Conservation (phyloP, 2,329 filamentous ascomycete genomes). For the Hypoxylon rubiginosum region DNA sequence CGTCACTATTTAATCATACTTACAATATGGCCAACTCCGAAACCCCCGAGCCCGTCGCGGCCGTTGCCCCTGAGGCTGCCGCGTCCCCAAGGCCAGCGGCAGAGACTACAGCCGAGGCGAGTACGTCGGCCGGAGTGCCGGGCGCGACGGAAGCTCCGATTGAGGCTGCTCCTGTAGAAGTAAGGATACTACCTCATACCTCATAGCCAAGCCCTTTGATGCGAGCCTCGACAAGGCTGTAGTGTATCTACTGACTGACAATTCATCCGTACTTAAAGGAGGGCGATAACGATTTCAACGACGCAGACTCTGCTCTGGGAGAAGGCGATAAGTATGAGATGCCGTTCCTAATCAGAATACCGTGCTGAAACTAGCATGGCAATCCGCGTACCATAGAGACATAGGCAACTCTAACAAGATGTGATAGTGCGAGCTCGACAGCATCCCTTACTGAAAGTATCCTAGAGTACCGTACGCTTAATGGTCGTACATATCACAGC, state of each 20-base stretch:
- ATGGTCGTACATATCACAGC: constrained; percentile 44
- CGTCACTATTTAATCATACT: constrained; percentile 3
- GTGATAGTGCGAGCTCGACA: constrained; percentile 40
- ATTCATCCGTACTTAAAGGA: constrained; percentile 6
- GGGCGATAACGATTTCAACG: constrained; percentile 21
- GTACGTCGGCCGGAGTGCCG: constrained; percentile 12
- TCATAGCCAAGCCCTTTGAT: background rate
- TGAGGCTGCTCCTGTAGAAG: constrained; percentile 25
- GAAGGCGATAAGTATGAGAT: constrained; percentile 36
- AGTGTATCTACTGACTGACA: constrained; percentile 18
- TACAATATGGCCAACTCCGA: constrained; percentile 27
- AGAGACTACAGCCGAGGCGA: background rate
- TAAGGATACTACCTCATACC: no score
- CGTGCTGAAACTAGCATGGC: background rate
- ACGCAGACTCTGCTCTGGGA: constrained; percentile 40
- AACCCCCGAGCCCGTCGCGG: constrained; percentile 5
- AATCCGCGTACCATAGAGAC: background rate
- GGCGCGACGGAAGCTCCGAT: constrained; percentile 30
- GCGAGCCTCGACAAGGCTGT: background rate
- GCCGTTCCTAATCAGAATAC: background rate
- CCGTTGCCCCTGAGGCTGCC: constrained; percentile 6
- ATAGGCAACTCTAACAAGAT: constrained; percentile 14
- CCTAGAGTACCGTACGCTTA: constrained; percentile 43
- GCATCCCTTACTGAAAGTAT: constrained; percentile 42
- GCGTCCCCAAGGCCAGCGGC: constrained; percentile 8